phyloP scores from a whole-genome alignment of 2,329 filamentous ascomycete genomes.

The Fusarium sp. region DNA sequence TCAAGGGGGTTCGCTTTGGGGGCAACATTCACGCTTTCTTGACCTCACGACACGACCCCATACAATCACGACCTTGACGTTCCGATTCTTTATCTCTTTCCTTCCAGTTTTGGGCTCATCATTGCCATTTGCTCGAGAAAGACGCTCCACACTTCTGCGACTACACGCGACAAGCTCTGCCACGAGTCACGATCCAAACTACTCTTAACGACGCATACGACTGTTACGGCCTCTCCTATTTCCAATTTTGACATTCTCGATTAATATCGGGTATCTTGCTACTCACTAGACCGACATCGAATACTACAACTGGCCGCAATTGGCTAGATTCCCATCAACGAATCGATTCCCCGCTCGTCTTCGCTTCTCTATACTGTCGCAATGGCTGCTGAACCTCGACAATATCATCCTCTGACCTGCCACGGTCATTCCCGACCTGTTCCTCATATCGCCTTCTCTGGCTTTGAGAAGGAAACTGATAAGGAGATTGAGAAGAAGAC shows the following conservation, averaged over 20 bases:
- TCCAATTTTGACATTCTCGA: slow-evolving; percentile 6
- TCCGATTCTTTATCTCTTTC: slow-evolving; percentile 7
- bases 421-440: slow-evolving; percentile 94
- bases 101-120: slow-evolving; percentile 16
- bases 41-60: slow-evolving; percentile 30
- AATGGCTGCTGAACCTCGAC: slow-evolving; percentile 54
- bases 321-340: neutral
- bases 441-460: slow-evolving; percentile 89
- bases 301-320: neutral
- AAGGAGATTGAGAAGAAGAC: slow-evolving; percentile 66
- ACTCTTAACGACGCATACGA: slow-evolving; percentile 43
- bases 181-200: slow-evolving; percentile 32
- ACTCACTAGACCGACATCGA: slow-evolving; percentile 6
- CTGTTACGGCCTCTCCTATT: slow-evolving; percentile 40
- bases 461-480: slow-evolving; percentile 81
- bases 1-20: slow-evolving; percentile 28
- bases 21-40: slow-evolving; percentile 28
- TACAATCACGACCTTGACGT: slow-evolving; percentile 8
- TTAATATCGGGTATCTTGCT: neutral
- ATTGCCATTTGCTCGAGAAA: slow-evolving; percentile 13
- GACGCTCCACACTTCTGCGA: slow-evolving; percentile 37
- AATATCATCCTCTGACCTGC: slow-evolving; percentile 89
- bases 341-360: neutral
- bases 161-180: slow-evolving; percentile 33
- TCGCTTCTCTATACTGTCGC: slow-evolving; percentile 16